Base-by-base conservation (phyloP, 139 green algal species). In the Chlorella ohadii region DNA sequence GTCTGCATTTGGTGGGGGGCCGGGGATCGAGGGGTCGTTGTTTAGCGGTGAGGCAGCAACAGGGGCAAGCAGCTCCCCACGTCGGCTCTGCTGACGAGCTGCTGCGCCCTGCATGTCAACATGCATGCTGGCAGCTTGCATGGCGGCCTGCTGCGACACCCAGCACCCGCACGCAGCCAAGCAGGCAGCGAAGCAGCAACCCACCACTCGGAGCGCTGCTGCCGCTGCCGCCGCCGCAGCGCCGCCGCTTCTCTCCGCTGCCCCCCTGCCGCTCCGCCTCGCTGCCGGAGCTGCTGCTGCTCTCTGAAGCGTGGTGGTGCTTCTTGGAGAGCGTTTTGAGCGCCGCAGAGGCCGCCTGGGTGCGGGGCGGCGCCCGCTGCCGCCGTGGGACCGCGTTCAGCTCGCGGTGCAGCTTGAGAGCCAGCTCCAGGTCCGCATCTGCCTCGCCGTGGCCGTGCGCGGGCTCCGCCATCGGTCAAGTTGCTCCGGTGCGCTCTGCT, bases 341-440 rank as follows among this genome's bases (percentile, higher is more conserved):
- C 17, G 78, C 78, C n/a, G 39, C 78, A 13, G 38, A 59, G n/a
- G 64, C 84, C 36, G 76, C 76, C 76, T 82, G 76, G 56, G 64
- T 56, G 76, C 76, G 76, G 15, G 59, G 36, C 25, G 56, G 82
- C 9, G 67, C 16, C 15, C 81, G 71, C 38, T 66, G 64, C 31
- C 72, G 74, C 36, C 86, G 64, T 17, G 55, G 47, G 33, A 85
- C 55, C 19, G 61, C 84, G 44, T 90, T 90, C 74, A 90, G 61
- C 72, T 90, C 77, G 4, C 84, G 47, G 61, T 90, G 87, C 47
- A 90, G 70, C 34, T 75, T 38, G 22, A 86, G 28, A 3, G 79
- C 84, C 34, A 90, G 84, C 44, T 86, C 78, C 28, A 81, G 44
- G 39, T 73, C 56, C 19, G 25, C 27, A 25, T 87, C 70, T 2